Evolutionary conservation across 2,329 filamentous ascomycete species (phyloP), one percentile per base, ranked within the genome.

Genomic region (Paecilomyces sp.): DNA sequence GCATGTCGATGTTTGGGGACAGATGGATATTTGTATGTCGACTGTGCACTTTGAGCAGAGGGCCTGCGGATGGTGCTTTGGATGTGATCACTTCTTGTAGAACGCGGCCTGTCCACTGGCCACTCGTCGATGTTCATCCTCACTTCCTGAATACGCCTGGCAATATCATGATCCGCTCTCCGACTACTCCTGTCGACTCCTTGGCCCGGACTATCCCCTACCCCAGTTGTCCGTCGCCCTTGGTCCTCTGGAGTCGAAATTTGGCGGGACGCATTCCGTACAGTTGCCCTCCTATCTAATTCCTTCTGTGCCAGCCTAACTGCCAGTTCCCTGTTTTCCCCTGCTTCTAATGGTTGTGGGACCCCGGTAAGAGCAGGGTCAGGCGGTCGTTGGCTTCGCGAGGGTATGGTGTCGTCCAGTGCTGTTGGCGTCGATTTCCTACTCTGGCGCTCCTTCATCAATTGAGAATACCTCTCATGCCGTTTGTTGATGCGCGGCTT

Each of bases 401-500:
- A 54, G 63, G 41, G 52, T 9, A 58, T 41, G 41, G 60, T 30
- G 25, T 57, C 41, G 34, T 60, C 63, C 9, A 51, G 60, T 51
- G 56, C 62, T 58, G 15, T 62, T 54, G 4, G 15, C 3, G 65
- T 64, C 60, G 73, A 69, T 65, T 72, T 77, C 25, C 72, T 74
- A 8, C 79, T 75, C 53, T 81, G 76, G 53, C 77, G 75, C 57
- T 79, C 76, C 22, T 70, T 72, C 62, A 78, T 68, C 18, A 82
- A 77, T 59, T 84, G 81, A 60, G 81, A 72, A 83, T 90, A 93
- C 58, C 83, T 81, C n/a, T 87, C 81, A 70, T 90, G 87, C 13
- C 88, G 83, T 62, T 81, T 82, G 54, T 88, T 85, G 58, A 99
- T 89, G 18, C 87, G 83, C 0, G 91, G 91, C 68, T 92, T 94